Conservation (phyloP, 805 yeast species). For the Jamesozyma jinghongensis region DNA sequence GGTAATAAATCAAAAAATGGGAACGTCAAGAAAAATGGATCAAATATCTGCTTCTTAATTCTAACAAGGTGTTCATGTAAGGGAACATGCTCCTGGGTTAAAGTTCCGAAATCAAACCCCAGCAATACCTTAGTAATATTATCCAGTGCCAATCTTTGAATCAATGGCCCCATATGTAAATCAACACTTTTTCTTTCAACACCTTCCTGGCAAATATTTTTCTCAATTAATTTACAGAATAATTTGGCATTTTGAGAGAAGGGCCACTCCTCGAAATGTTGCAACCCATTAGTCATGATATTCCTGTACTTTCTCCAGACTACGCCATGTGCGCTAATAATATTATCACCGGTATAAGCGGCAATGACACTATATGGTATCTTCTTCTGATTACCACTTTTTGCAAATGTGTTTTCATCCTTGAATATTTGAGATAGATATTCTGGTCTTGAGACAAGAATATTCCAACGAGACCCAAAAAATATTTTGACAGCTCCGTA, state of each 20-base stretch:
- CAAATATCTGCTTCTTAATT: slow-evolving; percentile 45
- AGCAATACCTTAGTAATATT: slow-evolving; percentile 43
- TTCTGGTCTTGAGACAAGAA: slow-evolving; percentile 42
- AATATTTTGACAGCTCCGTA: slow-evolving; percentile 51
- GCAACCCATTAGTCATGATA: slow-evolving; percentile 39
- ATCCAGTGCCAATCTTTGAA: slow-evolving; percentile 41
- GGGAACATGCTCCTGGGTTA: slow-evolving; percentile 26
- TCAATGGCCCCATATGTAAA: slow-evolving; percentile 29
- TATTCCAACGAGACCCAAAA: slow-evolving; percentile 56
- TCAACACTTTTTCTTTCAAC: not conserved
- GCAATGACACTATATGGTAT: slow-evolving; percentile 48
- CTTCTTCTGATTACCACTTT: slow-evolving; percentile 52
- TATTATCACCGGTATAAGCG: slow-evolving; percentile 50
- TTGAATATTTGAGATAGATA: slow-evolving; percentile 38
- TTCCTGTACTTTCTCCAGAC: slow-evolving; percentile 43
- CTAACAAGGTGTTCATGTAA: slow-evolving; percentile 35
- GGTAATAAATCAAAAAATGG: slow-evolving; percentile 46
- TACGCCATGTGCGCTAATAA: slow-evolving; percentile 49
- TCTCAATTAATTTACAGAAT: slow-evolving; percentile 26
- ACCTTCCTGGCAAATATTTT: slow-evolving; percentile 6
- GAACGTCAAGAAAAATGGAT: slow-evolving; percentile 45
- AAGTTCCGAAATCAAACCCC: slow-evolving; percentile 40
- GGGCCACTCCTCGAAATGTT: slow-evolving; percentile 37
- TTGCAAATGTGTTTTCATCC: slow-evolving; percentile 43
- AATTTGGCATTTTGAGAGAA: slow-evolving; percentile 33